Evolutionary conservation across 2,329 filamentous ascomycete genomes (phyloP).

Genomic region (Dactylonectria macrodidyma): DNA sequence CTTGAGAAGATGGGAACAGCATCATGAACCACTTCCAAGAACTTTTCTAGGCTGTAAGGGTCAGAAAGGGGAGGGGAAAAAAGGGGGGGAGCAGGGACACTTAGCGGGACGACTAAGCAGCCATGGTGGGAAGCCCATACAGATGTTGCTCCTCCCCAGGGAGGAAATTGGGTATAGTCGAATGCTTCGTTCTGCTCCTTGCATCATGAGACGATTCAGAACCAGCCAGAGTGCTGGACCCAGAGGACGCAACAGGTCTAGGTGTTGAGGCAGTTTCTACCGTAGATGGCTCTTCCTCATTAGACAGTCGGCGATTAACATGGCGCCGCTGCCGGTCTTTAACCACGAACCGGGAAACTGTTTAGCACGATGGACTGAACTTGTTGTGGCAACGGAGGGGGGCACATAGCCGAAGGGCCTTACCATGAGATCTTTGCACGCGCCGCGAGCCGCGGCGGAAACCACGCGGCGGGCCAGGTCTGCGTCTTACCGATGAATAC

Average conservation of each 20-base stretch:
- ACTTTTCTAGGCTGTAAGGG: background rate
- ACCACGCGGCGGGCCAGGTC: background rate
- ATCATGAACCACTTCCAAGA: background rate
- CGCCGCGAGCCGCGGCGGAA: background rate
- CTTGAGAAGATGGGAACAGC: slow-evolving; percentile 1
- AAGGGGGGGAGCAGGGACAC: background rate
- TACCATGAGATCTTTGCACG: background rate
- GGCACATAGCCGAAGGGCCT: background rate
- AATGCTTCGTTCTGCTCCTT: background rate
- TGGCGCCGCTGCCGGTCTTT: no score
- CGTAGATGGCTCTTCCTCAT: background rate
- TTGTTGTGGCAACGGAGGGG: no score
- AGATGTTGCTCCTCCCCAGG: slow-evolving; percentile 1
- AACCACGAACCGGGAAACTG: no score
- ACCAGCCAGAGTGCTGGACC: background rate
- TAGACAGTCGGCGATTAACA: no score
- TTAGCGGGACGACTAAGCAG: background rate
- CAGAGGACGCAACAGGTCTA: background rate
- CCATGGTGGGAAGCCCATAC: background rate
- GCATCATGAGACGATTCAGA: background rate
- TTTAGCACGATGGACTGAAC: no score
- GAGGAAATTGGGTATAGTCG: background rate
- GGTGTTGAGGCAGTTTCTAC: background rate
- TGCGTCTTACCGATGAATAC: slow-evolving; percentile 1
- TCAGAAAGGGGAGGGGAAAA: background rate